Evolutionary conservation across 768 basidiomycete genomes (phyloP), one percentile per base, ranked within the genome.

Genomic region (Austroboletus festivus): DNA sequence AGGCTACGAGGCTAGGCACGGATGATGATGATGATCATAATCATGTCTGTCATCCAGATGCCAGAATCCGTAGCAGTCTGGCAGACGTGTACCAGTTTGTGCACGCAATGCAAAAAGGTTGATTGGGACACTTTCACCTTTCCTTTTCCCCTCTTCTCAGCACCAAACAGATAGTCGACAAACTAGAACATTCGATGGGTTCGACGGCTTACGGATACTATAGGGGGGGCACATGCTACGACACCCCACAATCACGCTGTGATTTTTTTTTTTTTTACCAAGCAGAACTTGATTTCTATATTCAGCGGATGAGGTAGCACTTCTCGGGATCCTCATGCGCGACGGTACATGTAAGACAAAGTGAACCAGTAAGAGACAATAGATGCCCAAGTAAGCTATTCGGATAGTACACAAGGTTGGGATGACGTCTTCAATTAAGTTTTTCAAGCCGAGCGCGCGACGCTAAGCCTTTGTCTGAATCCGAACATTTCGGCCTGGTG

Each of bases 1-100:
- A 4, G 31, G 4, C 12, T 33, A 33, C 10, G 31, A 19, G 8
- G 11, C 7, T 19, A 15, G 43, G 31, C 18, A 22, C 34, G n/a
- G n/a, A n/a, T n/a, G n/a, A n/a, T n/a, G n/a, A n/a, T n/a, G n/a
- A n/a, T n/a, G 34, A 8, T 19, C 33, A 20, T 11, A 18, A 13
- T 11, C 13, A 6, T 13, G 12, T 15, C 31, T 33, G 18, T 21
- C 18, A 13, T 9, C 4, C 31, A 3, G 13, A 20, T 18, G 13
- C 34, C 22, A 10, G 15, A 33, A 26, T 13, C 31, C 11, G 5
- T 19, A 42, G 48, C 49, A 51, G 26, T 38, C 33, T 1, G 16
- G 11, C 39, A 39, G 50, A 52, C 42, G 3, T 41, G 20, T 39
- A 47, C 56, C 31, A 19, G 49, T 58, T 45, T 23, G 42, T 40